These are phyloP conservation scores for Exophiala spinifera DNA, from an alignment of 2,329 filamentous ascomycete genomes.

Conservation along the genomic window DNA sequence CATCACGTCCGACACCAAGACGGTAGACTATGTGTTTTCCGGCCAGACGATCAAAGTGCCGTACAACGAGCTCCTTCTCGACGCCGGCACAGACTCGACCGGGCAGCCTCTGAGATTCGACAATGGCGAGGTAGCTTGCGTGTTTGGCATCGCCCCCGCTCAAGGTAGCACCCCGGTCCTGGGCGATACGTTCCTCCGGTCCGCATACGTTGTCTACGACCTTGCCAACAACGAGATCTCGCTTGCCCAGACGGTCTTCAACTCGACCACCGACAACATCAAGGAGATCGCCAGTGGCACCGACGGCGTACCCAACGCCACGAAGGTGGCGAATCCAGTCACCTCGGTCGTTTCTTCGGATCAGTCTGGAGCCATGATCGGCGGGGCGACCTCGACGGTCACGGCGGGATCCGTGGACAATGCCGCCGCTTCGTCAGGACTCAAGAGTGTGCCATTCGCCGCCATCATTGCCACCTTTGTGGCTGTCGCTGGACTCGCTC, in stretches of 20 bases:
- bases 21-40: constrained; percentile 58
- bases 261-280: constrained; percentile 49
- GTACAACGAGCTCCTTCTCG: constrained; percentile 56
- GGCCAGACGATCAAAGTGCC: constrained; percentile 53
- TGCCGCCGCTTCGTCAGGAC: not conserved
- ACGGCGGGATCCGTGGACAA: constrained; percentile 2
- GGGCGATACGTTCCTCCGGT: constrained; percentile 62
- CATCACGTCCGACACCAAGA: constrained; percentile 47
- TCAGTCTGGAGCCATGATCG: constrained; percentile 18
- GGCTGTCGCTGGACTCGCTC: constrained; percentile 5
- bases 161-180: constrained; percentile 49
- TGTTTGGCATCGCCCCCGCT: constrained; percentile 52
- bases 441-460: constrained; percentile 1
- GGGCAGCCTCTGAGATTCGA: constrained; percentile 37
- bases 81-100: constrained; percentile 41
- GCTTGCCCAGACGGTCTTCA: constrained; percentile 60
- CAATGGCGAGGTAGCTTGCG: constrained; percentile 39
- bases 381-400: constrained; percentile 15
- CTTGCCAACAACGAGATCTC: constrained; percentile 59
- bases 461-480: constrained; percentile 5
- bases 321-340: constrained; percentile 30
- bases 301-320: constrained; percentile 52
- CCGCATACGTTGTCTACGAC: constrained; percentile 63
- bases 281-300: constrained; percentile 53
- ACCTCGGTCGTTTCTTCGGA: constrained; percentile 22